Conservation (phyloP, 108 stramenopile species). For the Skeletonema potamos region DNA sequence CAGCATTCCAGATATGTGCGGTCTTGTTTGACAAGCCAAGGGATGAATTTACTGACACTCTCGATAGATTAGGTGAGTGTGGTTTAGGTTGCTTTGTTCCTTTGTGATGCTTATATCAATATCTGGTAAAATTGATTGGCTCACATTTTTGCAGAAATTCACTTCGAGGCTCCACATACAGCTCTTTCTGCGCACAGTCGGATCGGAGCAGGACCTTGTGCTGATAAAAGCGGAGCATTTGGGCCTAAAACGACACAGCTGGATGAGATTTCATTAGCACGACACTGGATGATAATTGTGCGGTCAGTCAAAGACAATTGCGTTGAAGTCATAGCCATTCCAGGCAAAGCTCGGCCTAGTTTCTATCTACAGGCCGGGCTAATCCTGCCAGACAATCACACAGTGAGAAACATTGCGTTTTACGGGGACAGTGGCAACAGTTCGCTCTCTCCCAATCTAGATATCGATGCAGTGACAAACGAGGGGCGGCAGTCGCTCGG, state of each 20-base stretch:
- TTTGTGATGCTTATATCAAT: neutral
- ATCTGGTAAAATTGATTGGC: neutral
- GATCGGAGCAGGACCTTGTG: neutral
- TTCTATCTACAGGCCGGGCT: conserved; percentile 51
- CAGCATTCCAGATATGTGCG: conserved; percentile 23
- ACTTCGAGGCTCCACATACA: neutral
- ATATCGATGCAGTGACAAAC: conserved; percentile 45
- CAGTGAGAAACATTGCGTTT: conserved; percentile 52
- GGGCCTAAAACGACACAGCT: conserved; percentile 18
- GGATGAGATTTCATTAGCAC: conserved; percentile 12
- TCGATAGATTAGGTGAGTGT: conserved; percentile 24
- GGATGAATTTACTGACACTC: conserved; percentile 19
- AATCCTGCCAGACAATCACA: conserved; percentile 15
- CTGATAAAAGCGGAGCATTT: conserved; percentile 26
- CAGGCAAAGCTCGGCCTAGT: conserved; percentile 13
- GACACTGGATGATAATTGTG: conserved; percentile 64
- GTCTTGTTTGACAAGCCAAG: conserved; percentile 39
- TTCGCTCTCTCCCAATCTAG: conserved; percentile 51
- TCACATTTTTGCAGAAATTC: neutral
- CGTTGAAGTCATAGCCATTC: conserved; percentile 60
- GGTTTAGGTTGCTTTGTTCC: neutral
- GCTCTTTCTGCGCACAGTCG: neutral
- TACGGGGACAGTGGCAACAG: conserved; percentile 81
- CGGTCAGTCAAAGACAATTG: conserved; percentile 16
- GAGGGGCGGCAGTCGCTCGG: conserved; percentile 72